phyloP scores from a whole-genome alignment of 1,284 basidiomycete genomes.

The Fomitopsis pinicola region DNA sequence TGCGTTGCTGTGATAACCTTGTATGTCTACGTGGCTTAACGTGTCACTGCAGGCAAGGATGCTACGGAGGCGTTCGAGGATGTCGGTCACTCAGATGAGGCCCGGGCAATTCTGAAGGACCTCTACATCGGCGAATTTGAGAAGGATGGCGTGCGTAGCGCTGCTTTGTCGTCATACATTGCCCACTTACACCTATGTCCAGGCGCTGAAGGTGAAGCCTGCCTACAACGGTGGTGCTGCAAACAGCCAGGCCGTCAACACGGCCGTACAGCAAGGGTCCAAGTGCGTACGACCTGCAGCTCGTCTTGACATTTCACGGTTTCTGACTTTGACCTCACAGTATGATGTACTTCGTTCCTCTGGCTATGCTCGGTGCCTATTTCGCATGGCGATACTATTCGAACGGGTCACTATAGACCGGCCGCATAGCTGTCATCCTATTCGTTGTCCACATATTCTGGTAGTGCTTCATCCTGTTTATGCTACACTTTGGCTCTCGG shows the following conservation, averaged over 20 bases:
- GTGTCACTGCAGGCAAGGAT: conserved; percentile 63
- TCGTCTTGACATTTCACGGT: background rate
- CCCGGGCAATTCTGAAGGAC: conserved; percentile 79
- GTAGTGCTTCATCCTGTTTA: conserved; percentile 4
- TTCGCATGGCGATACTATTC: conserved; percentile 79
- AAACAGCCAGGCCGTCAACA: conserved; percentile 34
- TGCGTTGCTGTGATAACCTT: conserved; percentile 37
- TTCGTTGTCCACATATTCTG: conserved; percentile 7
- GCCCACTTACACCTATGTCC: background rate
- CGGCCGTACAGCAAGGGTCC: conserved; percentile 62
- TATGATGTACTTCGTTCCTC: conserved; percentile 76
- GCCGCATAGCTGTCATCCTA: conserved; percentile 1
- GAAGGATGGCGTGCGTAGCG: conserved; percentile 52
- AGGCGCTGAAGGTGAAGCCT: conserved; percentile 49
- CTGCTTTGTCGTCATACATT: background rate
- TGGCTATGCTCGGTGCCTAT: conserved; percentile 72
- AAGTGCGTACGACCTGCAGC: conserved; percentile 44
- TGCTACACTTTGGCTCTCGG: background rate
- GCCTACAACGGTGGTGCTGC: conserved; percentile 23
- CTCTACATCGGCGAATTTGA: conserved; percentile 82
- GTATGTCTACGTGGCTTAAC: background rate
- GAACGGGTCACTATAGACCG: conserved; percentile 31
- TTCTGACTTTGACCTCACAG: conserved; percentile 30
- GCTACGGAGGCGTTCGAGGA: conserved; percentile 99
- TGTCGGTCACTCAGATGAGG: conserved; percentile 98